A percentile compares a stretch with the other conserved stretches of the same genome.
These are phyloP conservation scores for Pseudoperonospora humuli DNA, from an alignment of 352 stramenopile species.

Conservation along the genomic window DNA sequence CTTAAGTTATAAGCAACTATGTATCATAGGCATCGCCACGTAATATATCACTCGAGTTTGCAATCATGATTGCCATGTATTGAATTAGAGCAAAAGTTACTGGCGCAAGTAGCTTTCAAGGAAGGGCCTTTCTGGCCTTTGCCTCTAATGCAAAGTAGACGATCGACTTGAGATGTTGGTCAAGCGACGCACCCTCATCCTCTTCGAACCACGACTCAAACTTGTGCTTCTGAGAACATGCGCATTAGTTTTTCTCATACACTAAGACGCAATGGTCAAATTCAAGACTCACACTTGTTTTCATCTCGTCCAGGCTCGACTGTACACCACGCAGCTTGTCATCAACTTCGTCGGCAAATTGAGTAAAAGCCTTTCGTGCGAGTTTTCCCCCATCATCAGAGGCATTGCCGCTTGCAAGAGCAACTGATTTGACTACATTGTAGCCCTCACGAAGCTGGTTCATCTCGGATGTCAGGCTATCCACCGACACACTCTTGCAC, in stretches of 20 bases:
- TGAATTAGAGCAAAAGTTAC: constrained; percentile 4
- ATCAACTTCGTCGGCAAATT: constrained; percentile 18
- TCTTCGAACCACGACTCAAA: constrained; percentile 24
- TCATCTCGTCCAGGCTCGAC: constrained; percentile 13
- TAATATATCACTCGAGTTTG: constrained; percentile 16
- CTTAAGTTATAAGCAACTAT: constrained; percentile 19
- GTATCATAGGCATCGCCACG: constrained; percentile 1
- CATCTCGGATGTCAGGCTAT: constrained; percentile 8
- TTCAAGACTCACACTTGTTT: constrained; percentile 19
- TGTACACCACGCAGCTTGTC: constrained; percentile 13
- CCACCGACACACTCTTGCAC: constrained; percentile 20
- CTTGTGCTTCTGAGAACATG: constrained; percentile 4
- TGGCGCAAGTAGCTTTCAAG: constrained; percentile 5
- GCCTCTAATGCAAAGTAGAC: constrained; percentile 14
- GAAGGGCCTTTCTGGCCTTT: constrained; percentile 4
- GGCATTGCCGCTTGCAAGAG: constrained; percentile 1
- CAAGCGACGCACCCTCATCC: constrained; percentile 5
- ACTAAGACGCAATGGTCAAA: too few relatives aligned
- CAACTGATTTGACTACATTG: constrained; percentile 6
- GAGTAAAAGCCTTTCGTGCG: constrained; percentile 10
- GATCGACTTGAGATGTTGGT: constrained; percentile 16
- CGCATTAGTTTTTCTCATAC: too few relatives aligned
- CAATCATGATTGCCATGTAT: not conserved
- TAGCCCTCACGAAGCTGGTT: constrained; percentile 17
- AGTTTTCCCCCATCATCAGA: constrained; percentile 2